Evolutionary conservation across 768 basidiomycete genomes (phyloP), one percentile per base, ranked within the genome.

Genomic region (Pulveroboletus ravenelii): DNA sequence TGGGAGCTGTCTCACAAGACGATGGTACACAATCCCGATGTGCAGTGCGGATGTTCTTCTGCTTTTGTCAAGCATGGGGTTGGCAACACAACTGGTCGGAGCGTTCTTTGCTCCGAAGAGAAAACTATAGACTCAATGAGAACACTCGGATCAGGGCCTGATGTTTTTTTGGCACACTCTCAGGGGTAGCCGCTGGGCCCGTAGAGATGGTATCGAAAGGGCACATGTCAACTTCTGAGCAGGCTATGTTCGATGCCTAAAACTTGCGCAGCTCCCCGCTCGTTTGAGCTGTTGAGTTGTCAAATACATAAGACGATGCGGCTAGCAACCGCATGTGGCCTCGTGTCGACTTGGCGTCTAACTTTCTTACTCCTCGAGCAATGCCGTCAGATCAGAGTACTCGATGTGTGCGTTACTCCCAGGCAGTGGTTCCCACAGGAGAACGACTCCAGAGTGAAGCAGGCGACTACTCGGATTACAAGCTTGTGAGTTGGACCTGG

Each of bases 51-150:
- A 6, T 30, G 13, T 32, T 34, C n/a, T 43, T 35, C 13, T 36
- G 6, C 23, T 15, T 36, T 45, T 43, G 52, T 60, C 60, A 49
- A 62, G 6, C 36, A 17, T 43, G 44, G 34, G 15, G 34, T 35
- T 14, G 15, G 5, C 9, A 17, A 37, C 56, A 62, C 60, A 55
- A 59, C 56, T 53, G 14, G 25, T 47, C 49, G 53, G 53, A 34
- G 40, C 2, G 20, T 44, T 50, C 44, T 36, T 38, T 36, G 41
- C 36, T 40, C 56, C 56, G 60, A 47, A 37, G 12, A 7, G n/a
- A 17, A 36, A 34, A 6, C 20, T 14, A 45, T 27, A 41, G 25
- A 27, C 25, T 27, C 4, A 23, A 27, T 14, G 10, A 51, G 31
- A 45, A 54, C 6, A 35, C 39, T 35, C 31, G 14, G 23, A 54